Percentiles rank a stretch among this genome's conserved stretches.
Evolutionary conservation across 1,284 basidiomycete genomes (phyloP).

Genomic region (Schizopora paradoxa): DNA sequence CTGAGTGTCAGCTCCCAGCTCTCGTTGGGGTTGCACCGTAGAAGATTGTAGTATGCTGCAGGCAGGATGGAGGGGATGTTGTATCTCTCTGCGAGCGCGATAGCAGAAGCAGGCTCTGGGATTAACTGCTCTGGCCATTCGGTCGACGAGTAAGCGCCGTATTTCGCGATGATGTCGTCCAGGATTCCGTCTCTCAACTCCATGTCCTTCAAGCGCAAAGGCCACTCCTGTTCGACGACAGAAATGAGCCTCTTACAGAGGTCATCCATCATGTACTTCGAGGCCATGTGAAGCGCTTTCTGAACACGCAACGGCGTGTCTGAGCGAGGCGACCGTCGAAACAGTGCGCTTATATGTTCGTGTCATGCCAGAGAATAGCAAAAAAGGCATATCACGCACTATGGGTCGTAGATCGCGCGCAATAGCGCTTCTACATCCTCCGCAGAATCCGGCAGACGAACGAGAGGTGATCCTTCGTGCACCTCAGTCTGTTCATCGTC

Average conservation of each 20-base stretch:
- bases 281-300: constrained; percentile 1
- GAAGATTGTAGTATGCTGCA: not conserved
- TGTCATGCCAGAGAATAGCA: not conserved
- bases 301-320: not conserved
- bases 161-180: not conserved
- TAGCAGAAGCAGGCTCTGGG: constrained; percentile 2
- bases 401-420: not conserved
- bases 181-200: not conserved
- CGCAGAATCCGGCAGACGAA: constrained; percentile 4
- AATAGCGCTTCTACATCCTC: constrained; percentile 6
- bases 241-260: not conserved
- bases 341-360: not conserved
- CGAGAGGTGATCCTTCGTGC: not conserved
- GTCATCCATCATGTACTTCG: constrained; percentile 2
- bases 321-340: not conserved
- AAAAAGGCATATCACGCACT: not conserved
- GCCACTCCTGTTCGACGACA: constrained; percentile 1
- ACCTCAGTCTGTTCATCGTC: not conserved
- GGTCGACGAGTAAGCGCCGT: not conserved
- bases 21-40: not conserved
- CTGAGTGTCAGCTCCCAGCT: not conserved
- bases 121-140: not conserved
- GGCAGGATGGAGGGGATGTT: constrained; percentile 1
- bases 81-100: not conserved
- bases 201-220: not conserved